Conservation (phyloP, 371 early-diverging fungal genomes). For the Chytridium lagenaria region DNA sequence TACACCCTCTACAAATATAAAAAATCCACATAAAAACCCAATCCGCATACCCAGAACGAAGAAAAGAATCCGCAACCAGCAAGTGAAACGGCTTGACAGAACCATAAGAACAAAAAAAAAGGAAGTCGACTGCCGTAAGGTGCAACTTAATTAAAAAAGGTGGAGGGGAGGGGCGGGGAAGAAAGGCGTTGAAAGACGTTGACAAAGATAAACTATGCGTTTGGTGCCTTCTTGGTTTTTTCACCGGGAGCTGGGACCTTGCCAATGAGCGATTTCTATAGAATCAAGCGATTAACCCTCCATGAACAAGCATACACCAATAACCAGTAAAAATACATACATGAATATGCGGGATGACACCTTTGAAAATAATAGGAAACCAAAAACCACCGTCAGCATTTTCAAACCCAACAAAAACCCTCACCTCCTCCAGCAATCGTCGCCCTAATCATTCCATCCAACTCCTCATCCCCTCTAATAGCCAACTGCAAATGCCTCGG, state of each 20-base stretch:
- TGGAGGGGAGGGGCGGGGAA: no score
- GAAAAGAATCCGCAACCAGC: no score
- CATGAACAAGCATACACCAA: neutral
- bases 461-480: slow-evolving; percentile 90
- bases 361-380: neutral
- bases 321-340: slow-evolving; percentile 16
- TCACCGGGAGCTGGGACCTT: neutral
- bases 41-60: no score
- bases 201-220: no score
- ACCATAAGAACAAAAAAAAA: no score
- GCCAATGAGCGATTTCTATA: neutral
- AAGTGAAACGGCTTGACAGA: no score
- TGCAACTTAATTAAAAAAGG: no score
- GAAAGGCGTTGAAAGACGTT: no score
- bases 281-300: neutral
- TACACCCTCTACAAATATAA: no score
- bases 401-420: neutral
- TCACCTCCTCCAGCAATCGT: slow-evolving; percentile 84
- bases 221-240: neutral
- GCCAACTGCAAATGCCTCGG: slow-evolving; percentile 90
- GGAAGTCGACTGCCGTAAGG: no score
- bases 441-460: slow-evolving; percentile 84
- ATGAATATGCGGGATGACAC: slow-evolving; percentile 39
- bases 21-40: no score
- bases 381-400: neutral